Percentiles rank a stretch among this genome's conserved stretches.
These are phyloP conservation scores for Physcia stellaris DNA, from an alignment of 495 filamentous ascomycete species.

Conservation along the genomic window DNA sequence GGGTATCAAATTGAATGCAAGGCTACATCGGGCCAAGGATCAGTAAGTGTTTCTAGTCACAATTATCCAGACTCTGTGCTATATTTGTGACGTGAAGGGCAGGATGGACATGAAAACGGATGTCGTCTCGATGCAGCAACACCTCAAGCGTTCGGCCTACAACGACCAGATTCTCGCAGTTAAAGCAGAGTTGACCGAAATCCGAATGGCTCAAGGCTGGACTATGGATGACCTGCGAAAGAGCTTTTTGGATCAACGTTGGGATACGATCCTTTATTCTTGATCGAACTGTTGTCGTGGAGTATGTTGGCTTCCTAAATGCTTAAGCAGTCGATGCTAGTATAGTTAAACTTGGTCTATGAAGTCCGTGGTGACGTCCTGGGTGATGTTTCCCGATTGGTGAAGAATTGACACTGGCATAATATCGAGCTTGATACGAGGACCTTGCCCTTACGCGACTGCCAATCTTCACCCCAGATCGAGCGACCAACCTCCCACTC, in stretches of 20 bases:
- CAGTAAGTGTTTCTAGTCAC: conserved; percentile 22
- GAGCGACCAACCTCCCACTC: no score
- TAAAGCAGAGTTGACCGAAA: conserved; percentile 21
- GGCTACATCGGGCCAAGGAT: conserved; percentile 44
- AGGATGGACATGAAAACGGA: conserved; percentile 17
- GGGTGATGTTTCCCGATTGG: no score
- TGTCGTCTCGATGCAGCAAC: conserved; percentile 16
- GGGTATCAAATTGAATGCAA: conserved; percentile 21
- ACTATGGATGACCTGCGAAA: conserved; percentile 25
- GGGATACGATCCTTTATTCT: conserved; percentile 21
- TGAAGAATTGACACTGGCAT: no score
- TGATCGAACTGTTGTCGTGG: no score
- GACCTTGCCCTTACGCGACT: no score
- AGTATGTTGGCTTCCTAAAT: no score
- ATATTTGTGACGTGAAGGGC: neutral
- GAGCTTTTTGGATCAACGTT: conserved; percentile 29
- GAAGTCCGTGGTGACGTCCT: no score
- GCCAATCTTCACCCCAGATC: no score
- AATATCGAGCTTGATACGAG: no score
- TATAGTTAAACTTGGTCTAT: no score
- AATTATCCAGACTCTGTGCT: neutral
- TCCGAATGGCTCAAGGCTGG: conserved; percentile 35
- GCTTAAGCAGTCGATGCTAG: no score
- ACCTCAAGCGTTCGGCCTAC: conserved; percentile 30
- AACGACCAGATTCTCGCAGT: conserved; percentile 32